Evolutionary conservation across 1,284 basidiomycete species (phyloP), one percentile per base, ranked within the genome.

Genomic region (Sporisorium reilianum): DNA sequence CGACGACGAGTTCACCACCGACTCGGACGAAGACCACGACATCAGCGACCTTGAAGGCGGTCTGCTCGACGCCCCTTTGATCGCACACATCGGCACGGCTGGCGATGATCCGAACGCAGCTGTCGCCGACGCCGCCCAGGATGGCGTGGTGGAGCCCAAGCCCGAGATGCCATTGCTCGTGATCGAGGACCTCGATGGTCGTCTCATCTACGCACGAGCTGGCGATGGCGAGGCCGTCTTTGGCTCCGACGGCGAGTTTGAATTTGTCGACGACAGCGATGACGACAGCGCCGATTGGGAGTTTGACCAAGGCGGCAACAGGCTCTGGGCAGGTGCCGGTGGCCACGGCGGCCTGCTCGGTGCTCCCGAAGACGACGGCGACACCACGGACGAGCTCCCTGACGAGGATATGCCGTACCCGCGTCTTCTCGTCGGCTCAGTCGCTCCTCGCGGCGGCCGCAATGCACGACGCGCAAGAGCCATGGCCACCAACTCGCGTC

Each of bases 381-480:
- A 84, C 23, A 84, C 83, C 11, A 84, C 83, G 5, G 83, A 84
- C 54, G 83, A 84, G 60, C 76, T 84, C 2, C 79, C 78, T 2
- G 80, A 83, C 22, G 80, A 84, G 25, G 83, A 84, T 41, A 84
- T 84, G 83, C 82, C 82, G 0, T 84, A 82, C 23, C 82, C 83
- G 0, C 64, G 83, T 23, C 67, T 84, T 10, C 71, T 84, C 11
- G 78, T 84, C 38, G 83, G 83, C 25, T 84, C 82, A 10, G 77
- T 84, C 25, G 82, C 81, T 8, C 83, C 83, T 12, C 71, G 68
- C 5, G 83, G 83, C 18, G 81, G 80, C 16, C 72, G 80, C 32
- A 81, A 80, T 55, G 77, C 82, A 4, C 60, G 82, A 25, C 64
- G 80, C 14, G 82, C 82, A 9, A 72, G 82, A 44, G 81, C 81